Evolutionary conservation across 352 stramenopile species (phyloP).

Genomic region (Globisporangium canariense): DNA sequence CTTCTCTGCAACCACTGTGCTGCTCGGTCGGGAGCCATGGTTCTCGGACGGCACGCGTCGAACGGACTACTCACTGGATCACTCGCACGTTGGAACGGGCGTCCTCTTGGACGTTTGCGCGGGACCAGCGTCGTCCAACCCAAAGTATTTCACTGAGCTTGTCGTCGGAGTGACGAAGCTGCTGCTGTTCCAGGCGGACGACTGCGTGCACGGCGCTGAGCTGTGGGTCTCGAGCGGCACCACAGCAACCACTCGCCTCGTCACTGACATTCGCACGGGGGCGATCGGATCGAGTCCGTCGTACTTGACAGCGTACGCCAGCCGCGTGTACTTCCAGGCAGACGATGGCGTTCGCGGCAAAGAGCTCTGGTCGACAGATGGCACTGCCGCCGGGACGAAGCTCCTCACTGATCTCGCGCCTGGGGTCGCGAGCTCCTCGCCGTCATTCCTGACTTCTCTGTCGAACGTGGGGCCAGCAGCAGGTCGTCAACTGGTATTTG

Average conservation of each 20-base stretch:
- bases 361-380: constrained; percentile 82
- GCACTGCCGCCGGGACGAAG: constrained; percentile 36
- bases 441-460: constrained; percentile 45
- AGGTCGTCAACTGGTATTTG: constrained; percentile 25
- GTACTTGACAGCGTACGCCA: constrained; percentile 48
- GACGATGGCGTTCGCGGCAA: constrained; percentile 69
- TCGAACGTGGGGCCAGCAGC: background rate
- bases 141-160: constrained; percentile 43
- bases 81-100: constrained; percentile 26
- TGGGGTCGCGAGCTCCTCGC: constrained; percentile 30
- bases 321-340: constrained; percentile 70
- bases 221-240: constrained; percentile 78
- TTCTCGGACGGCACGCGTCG: constrained; percentile 40
- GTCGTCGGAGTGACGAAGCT: constrained; percentile 1
- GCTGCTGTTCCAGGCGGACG: constrained; percentile 83
- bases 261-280: constrained; percentile 64
- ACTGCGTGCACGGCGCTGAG: constrained; percentile 76
- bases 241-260: constrained; percentile 35
- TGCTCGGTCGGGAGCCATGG: constrained; percentile 57
- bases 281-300: constrained; percentile 34
- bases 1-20: constrained; percentile 46
- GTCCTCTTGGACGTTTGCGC: constrained; percentile 64
- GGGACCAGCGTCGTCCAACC: constrained; percentile 43
- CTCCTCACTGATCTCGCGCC: constrained; percentile 60
- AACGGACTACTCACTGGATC: constrained; percentile 26